These are phyloP conservation scores for Cladorrhinum sp. DNA, from an alignment of 2,329 filamentous ascomycete species.

Conservation along the genomic window DNA sequence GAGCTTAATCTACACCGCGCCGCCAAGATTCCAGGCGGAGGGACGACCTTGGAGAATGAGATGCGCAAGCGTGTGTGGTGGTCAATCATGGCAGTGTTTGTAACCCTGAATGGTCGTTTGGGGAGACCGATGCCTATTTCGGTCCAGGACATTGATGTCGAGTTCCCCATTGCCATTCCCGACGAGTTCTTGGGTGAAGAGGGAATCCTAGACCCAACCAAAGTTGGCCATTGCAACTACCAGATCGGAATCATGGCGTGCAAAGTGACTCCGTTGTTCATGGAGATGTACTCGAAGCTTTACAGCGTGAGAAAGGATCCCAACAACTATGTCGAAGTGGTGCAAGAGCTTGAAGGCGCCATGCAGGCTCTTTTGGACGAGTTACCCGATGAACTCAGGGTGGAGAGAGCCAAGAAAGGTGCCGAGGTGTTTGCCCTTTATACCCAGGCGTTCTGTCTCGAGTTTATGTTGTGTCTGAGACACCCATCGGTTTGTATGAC, in stretches of 20 bases:
- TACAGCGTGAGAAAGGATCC: slow-evolving; percentile 66
- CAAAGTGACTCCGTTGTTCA: slow-evolving; percentile 62
- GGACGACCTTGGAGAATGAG: slow-evolving; percentile 64
- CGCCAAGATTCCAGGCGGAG: slow-evolving; percentile 48
- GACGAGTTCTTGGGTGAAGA: slow-evolving; percentile 68
- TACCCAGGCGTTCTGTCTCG: slow-evolving; percentile 51
- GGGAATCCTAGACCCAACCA: slow-evolving; percentile 53
- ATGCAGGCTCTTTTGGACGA: slow-evolving; percentile 55
- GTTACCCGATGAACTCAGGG: slow-evolving; percentile 58
- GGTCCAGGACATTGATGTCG: slow-evolving; percentile 73
- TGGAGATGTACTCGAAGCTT: slow-evolving; percentile 74
- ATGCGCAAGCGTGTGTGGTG: slow-evolving; percentile 78
- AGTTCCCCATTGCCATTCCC: slow-evolving; percentile 67
- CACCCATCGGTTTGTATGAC: slow-evolving; percentile 60
- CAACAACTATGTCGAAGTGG: slow-evolving; percentile 59
- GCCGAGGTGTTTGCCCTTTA: slow-evolving; percentile 53
- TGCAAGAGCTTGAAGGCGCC: slow-evolving; percentile 63
- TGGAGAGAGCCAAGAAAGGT: slow-evolving; percentile 42
- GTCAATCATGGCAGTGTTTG: slow-evolving; percentile 62
- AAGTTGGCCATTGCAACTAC: slow-evolving; percentile 61
- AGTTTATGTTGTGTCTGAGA: slow-evolving; percentile 58
- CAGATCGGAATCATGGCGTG: slow-evolving; percentile 63
- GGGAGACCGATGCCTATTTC: slow-evolving; percentile 74
- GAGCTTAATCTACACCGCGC: slow-evolving; percentile 74
- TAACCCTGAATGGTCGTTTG: slow-evolving; percentile 70